These are phyloP conservation scores for Zygnema cylindricum DNA, from an alignment of 139 green algal genomes.

Conservation along the genomic window DNA sequence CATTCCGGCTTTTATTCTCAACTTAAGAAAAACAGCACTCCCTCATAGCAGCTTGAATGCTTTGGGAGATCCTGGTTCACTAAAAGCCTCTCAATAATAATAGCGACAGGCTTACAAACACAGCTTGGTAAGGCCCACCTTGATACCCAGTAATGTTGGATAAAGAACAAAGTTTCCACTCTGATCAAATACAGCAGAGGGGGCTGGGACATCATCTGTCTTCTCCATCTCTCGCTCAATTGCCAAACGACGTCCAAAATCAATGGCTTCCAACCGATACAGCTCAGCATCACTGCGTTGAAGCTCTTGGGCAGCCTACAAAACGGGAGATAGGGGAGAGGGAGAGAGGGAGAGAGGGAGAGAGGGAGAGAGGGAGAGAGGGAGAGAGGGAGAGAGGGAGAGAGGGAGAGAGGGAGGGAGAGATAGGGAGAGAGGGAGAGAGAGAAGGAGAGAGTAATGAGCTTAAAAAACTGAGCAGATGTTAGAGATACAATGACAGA, in stretches of 20 bases:
- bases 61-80: no score
- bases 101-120: background rate
- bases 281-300: constrained; percentile 74
- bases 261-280: constrained; percentile 85
- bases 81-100: no score
- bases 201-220: constrained; percentile 62
- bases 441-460: background rate
- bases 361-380: background rate
- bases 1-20: no score
- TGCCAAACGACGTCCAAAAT: constrained; percentile 81
- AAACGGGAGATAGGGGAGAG: background rate
- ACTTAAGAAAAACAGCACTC: no score
- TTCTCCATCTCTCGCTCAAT: constrained; percentile 70
- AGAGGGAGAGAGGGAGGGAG: no score
- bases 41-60: no score
- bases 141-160: constrained; percentile 88
- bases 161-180: constrained; percentile 90
- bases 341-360: background rate
- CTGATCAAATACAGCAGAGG: constrained; percentile 93
- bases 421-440: constrained; percentile 1
- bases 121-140: constrained; percentile 67
- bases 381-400: no score
- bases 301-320: constrained; percentile 79
- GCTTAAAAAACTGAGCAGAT: background rate
- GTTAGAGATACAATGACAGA: no score